Evolutionary conservation across 1,139 yeast species (phyloP), one percentile per base, ranked within the genome.

Genomic region (Geotrichum phurueaensis): DNA sequence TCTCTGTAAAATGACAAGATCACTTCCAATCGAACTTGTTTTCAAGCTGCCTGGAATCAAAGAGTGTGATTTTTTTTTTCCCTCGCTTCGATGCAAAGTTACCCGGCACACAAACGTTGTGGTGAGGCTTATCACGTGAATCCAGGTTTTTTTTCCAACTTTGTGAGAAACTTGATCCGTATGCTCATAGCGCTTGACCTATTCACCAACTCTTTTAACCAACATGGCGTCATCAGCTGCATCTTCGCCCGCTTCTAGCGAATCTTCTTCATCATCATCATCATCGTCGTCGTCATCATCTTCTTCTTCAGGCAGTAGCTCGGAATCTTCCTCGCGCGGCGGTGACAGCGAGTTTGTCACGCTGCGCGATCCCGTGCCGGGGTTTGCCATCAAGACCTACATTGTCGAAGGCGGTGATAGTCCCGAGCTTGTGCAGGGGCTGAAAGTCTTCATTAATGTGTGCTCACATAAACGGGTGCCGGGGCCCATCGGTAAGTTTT

Each of bases 391-490:
- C 51, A 87, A 87, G 70, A 79, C 89, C 0, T 73, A 78, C 61
- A 74, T 85, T 1, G 74, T 81, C 10, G 75, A 63, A 5, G 65
- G 80, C 25, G 68, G 68, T 22, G 69, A 75, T 53, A 55, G 67
- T 1, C 54, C 66, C 1, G 65, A 64, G 52, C 71, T 66, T 63
- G 68, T 69, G 45, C 68, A 62, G 58, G 80, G 82, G 0, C 79
- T 84, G 2, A 91, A 91, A 69, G 81, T 87, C n/a, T 91, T 91
- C 71, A 78, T 90, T 59, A 91, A 91, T 71, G 76, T 89, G 0
- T 88, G 96, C 68, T 82, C 85, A 29, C 86, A 85, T 67, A 69
- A 75, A 0, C 79, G 81, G 48, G 85, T 89, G 0, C 96, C 96
- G 1, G 65, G 71, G n/a, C 86, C 87, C 0, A 69, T 68, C 4